Conservation (phyloP, 352 stramenopile species). For the Globisporangium carolinianum region DNA sequence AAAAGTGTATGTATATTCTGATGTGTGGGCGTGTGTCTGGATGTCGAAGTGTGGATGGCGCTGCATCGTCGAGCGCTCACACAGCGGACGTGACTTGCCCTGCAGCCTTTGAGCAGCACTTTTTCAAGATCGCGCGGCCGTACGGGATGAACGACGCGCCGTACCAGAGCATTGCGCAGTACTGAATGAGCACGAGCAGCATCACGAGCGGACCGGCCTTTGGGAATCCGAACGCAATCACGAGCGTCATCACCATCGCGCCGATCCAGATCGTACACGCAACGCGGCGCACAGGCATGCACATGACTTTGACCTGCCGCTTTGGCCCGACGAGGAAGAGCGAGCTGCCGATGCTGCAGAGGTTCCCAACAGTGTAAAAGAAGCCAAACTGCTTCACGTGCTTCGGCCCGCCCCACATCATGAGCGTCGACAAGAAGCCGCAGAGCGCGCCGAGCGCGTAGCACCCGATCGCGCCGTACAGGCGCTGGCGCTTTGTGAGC, state of each 20-base stretch:
- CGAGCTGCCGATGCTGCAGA: constrained; percentile 74
- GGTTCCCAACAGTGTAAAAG: constrained; percentile 80
- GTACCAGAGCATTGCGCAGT: constrained; percentile 80
- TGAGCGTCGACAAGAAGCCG: constrained; percentile 69
- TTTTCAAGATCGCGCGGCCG: constrained; percentile 70
- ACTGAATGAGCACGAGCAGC: constrained; percentile 71
- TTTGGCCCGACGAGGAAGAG: constrained; percentile 69
- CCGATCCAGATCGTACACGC: constrained; percentile 77
- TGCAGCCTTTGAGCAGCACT: constrained; percentile 47
- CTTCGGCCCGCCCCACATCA: constrained; percentile 73
- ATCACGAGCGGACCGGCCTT: constrained; percentile 60
- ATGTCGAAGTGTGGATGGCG: too few relatives aligned
- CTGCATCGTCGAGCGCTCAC: background rate
- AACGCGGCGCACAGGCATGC: constrained; percentile 70
- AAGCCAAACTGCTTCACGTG: constrained; percentile 84
- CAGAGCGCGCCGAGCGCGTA: constrained; percentile 69
- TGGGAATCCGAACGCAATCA: constrained; percentile 71
- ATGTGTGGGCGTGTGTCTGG: too few relatives aligned
- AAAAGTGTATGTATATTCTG: background rate
- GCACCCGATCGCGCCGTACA: constrained; percentile 66
- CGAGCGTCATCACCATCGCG: constrained; percentile 62
- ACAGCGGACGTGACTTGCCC: constrained; percentile 36
- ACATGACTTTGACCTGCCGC: constrained; percentile 79
- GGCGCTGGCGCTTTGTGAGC: constrained; percentile 71
- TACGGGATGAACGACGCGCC: constrained; percentile 78